Base-by-base conservation (phyloP, 208 protist genomes). In the Leishmania turanica region DNA sequence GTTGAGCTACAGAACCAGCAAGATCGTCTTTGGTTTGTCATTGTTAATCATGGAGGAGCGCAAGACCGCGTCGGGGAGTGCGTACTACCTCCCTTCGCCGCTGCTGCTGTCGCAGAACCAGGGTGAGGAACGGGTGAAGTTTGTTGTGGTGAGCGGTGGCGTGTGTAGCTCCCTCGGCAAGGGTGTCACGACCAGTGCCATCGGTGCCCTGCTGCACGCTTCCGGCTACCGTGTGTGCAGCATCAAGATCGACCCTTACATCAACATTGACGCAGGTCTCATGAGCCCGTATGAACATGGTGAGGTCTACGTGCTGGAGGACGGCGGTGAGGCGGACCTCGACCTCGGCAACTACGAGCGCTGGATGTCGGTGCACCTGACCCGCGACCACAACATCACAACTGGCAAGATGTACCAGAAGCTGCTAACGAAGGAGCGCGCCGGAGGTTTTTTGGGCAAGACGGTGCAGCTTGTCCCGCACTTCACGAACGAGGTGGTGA, bases 301-400 rank as follows among this genome's bases (percentile, higher is more conserved):
- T 78, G 99, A 99, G 88, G 97, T 99, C 40, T 99, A 99, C 90
- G 99, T 99, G 3, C 94, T 99, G 11, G 97, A 99, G 84, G 99
- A 99, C 84, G 99, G 99, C 70, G 99, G 95, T 24, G 93, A 98
- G 83, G 97, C 93, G 11, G 99, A 99, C 80, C 92, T 99, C 4
- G 99, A 99, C 84, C 89, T 99, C 37, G 99, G 99, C 74, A 99
- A 99, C 95, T 99, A 99, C 89, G 99, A 99, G 93, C 98, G 99
- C 70, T 99, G 99, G 93, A 92, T 99, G 75, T 95, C 99, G 66
- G 89, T 99, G 42, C 94, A 88, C 31, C 90, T 99, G 21, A 92
- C 82, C 31, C 86, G 93, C 37, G 97, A 99, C 85, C 98, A 99
- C 93, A 99, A 99, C 93, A 99, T 99, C 84, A 99, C 99, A 4